Conservation (phyloP, 1,139 yeast species). For the Maudiozyma humilis region DNA sequence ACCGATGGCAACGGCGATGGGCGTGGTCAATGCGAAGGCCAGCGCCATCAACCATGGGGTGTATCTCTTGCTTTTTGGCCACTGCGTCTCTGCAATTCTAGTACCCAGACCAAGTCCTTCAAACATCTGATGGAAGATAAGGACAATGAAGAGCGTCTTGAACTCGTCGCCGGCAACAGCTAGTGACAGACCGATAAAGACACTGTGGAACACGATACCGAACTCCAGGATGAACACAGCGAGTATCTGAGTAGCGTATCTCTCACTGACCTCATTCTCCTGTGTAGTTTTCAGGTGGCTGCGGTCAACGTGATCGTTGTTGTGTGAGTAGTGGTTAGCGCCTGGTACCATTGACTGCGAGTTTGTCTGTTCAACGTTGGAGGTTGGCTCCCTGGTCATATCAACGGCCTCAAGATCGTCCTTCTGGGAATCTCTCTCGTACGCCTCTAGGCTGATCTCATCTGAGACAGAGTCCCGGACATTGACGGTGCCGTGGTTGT, state of each 20-base stretch:
- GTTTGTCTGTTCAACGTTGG: not conserved
- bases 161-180: constrained; percentile 73
- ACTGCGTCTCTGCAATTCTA: constrained; percentile 62
- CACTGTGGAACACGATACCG: constrained; percentile 73
- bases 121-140: constrained; percentile 82
- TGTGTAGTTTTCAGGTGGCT: constrained; percentile 38
- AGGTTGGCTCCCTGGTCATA: not conserved
- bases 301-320: constrained; percentile 49
- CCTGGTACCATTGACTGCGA: constrained; percentile 20
- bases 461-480: not conserved
- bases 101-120: constrained; percentile 90
- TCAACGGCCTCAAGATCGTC: not conserved
- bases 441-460: not conserved
- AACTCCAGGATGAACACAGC: constrained; percentile 61
- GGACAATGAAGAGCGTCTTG: constrained; percentile 64
- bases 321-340: constrained; percentile 42
- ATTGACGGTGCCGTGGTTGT: not conserved
- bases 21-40: constrained; percentile 64
- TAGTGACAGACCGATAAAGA: constrained; percentile 64
- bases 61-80: constrained; percentile 40
- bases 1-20: constrained; percentile 77
- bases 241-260: constrained; percentile 28
- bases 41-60: constrained; percentile 54
- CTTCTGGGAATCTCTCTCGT: not conserved
- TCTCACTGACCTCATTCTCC: constrained; percentile 11